These are phyloP conservation scores for Pseudotsuga menziesii DNA, from an alignment of 75 land plant genomes.

Conservation along the genomic window DNA sequence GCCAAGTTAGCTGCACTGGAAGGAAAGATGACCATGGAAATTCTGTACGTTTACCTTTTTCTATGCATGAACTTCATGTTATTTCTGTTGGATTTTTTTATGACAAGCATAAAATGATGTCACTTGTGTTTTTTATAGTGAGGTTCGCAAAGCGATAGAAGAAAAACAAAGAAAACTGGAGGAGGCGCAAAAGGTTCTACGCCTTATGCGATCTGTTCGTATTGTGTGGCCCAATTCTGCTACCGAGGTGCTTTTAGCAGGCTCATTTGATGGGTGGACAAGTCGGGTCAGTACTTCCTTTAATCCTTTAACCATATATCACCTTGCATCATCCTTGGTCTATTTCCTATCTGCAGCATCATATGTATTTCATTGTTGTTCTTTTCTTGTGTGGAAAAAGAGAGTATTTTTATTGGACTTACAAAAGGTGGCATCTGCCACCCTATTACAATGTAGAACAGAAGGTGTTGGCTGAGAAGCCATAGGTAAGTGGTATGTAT, in stretches of 20 bases:
- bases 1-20: constrained; percentile 61
- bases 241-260: constrained; percentile 64
- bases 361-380: neutral
- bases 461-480: no score
- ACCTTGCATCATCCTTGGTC: neutral
- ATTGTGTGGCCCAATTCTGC: constrained; percentile 88
- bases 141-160: constrained; percentile 47
- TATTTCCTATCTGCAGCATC: constrained; percentile 1
- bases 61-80: neutral
- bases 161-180: constrained; percentile 54
- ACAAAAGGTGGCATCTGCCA: no score
- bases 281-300: constrained; percentile 39
- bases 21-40: constrained; percentile 61
- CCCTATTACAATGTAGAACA: no score
- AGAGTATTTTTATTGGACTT: no score
- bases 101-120: neutral
- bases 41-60: constrained; percentile 36
- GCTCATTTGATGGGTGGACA: constrained; percentile 93
- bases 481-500: no score
- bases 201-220: constrained; percentile 41
- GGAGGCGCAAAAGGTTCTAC: constrained; percentile 41
- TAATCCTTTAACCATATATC: neutral
- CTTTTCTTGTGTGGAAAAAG: neutral
- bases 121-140: constrained; percentile 27
- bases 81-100: neutral